Base-by-base conservation (phyloP, 2,329 filamentous ascomycete genomes). In the Claviceps sorghi region DNA sequence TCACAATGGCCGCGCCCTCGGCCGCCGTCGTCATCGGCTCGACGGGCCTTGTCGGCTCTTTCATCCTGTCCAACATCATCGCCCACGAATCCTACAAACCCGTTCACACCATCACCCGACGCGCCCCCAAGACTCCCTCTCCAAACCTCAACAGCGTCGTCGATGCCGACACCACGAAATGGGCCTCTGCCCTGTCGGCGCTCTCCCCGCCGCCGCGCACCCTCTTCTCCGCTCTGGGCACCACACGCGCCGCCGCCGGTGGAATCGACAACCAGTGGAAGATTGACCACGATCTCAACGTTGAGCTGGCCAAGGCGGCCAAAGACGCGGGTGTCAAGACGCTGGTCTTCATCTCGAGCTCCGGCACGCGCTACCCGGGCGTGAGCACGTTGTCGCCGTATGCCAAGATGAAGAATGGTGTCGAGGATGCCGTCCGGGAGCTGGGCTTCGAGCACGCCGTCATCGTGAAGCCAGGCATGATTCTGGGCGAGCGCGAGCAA, bases 281-380 rank as follows among this genome's bases (percentile, higher is more conserved):
- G 63, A 86, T 96, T 57, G 91, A 96, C 70, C 80, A 89, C 64
- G 88, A 93, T 62, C 74, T 95, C 45, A 95, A 95, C 67, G 67
- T 94, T 48, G 82, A 84, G 57, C 74, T 95, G 26, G 89, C 87
- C 3, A 76, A 78, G 55, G 82, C 84, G 0, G 88, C 90, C 44
- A 87, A 84, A 63, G 77, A 76, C 4, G 79, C 82, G 1, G 88
- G 88, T 38, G 77, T 80, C 11, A 80, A 80, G 58, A 84, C 83
- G 2, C 94, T 85, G 62, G 82, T 96, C 22, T 82, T 94, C 57
- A 76, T 95, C 52, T 89, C 84, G 0, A 74, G 76, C 22, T 70
- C 61, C 1, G 76, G 76, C 52, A 76, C 70, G 1, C 67, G 72
- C 21, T 63, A 70, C 15, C 29, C 74, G 41, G 32, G 70, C 34